These are phyloP conservation scores for Luzula sylvatica DNA, from an alignment of 176 grass and related monocot species.

Conservation along the genomic window DNA sequence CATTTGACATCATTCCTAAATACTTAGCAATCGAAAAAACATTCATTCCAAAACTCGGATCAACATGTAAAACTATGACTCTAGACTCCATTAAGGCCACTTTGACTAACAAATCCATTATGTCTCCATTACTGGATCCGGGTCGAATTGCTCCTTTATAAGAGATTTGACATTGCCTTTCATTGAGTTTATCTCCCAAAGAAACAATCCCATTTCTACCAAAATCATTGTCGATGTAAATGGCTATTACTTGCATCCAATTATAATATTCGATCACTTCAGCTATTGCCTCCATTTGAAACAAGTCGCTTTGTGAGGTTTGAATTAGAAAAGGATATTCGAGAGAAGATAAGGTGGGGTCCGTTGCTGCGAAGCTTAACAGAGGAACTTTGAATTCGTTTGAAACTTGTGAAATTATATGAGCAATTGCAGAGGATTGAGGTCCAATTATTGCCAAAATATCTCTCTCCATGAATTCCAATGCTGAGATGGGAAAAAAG, in stretches of 20 bases:
- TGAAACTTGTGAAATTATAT: constrained; percentile 59
- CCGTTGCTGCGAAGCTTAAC: constrained; percentile 68
- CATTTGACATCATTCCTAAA: constrained; percentile 62
- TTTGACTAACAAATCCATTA: constrained; percentile 46
- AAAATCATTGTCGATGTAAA: constrained; percentile 70
- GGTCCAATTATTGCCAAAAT: constrained; percentile 70
- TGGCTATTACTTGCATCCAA: constrained; percentile 57
- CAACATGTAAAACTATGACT: constrained; percentile 65
- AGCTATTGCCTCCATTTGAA: constrained; percentile 76
- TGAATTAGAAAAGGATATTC: constrained; percentile 79
- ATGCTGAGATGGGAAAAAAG: constrained; percentile 33
- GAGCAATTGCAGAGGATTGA: constrained; percentile 50
- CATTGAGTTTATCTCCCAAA: constrained; percentile 51
- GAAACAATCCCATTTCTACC: constrained; percentile 67
- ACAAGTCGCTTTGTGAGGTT: constrained; percentile 57
- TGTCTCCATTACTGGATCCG: constrained; percentile 47
- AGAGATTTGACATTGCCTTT: constrained; percentile 42
- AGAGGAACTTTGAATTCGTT: constrained; percentile 84
- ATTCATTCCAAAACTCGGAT: constrained; percentile 36
- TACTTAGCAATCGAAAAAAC: constrained; percentile 48
- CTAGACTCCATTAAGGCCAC: constrained; percentile 57
- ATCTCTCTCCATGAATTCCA: constrained; percentile 89
- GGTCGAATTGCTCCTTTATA: constrained; percentile 59
- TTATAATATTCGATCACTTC: constrained; percentile 58
- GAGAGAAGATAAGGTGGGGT: constrained; percentile 69